These are phyloP conservation scores for Eucalyptus melliodora DNA, from an alignment of 345 rosid genomes.

Conservation along the genomic window DNA sequence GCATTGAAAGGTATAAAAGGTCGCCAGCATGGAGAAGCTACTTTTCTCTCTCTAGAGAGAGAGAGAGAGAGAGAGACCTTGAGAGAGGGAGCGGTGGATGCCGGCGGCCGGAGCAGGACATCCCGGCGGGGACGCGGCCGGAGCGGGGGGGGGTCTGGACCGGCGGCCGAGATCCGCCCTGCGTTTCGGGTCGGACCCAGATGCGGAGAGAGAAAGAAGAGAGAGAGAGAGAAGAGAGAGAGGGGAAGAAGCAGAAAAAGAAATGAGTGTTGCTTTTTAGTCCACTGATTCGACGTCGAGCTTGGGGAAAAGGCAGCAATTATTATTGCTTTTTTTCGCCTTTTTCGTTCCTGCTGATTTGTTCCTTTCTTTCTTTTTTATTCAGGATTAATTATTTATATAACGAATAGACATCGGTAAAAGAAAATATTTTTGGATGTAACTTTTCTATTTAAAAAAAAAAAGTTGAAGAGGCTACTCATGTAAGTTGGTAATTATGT, in stretches of 20 bases:
- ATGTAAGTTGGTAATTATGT: background rate
- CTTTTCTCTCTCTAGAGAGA: background rate
- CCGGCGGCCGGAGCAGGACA: constrained; percentile 2
- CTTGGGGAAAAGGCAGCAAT: background rate
- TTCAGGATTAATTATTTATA: background rate
- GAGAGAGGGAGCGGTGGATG: background rate
- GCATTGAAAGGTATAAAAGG: background rate
- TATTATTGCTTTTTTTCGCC: background rate
- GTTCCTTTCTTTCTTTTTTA: background rate
- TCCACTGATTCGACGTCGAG: background rate
- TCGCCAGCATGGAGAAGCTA: background rate
- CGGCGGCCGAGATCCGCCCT: background rate
- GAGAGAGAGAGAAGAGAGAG: background rate
- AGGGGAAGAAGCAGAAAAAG: background rate
- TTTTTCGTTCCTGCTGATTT: background rate
- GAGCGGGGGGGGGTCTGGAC: background rate
- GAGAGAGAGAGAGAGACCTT: background rate
- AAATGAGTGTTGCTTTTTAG: background rate
- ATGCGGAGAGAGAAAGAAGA: background rate
- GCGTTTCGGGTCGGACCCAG: background rate
- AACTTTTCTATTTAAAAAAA: background rate
- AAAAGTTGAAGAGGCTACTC: background rate
- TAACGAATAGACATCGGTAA: background rate
- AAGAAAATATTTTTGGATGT: background rate
- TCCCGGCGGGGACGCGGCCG: background rate